Percentiles rank a stretch among this genome's conserved stretches.
Conservation (phyloP, 2,329 filamentous ascomycete species). For the Monosporascus sp. region DNA sequence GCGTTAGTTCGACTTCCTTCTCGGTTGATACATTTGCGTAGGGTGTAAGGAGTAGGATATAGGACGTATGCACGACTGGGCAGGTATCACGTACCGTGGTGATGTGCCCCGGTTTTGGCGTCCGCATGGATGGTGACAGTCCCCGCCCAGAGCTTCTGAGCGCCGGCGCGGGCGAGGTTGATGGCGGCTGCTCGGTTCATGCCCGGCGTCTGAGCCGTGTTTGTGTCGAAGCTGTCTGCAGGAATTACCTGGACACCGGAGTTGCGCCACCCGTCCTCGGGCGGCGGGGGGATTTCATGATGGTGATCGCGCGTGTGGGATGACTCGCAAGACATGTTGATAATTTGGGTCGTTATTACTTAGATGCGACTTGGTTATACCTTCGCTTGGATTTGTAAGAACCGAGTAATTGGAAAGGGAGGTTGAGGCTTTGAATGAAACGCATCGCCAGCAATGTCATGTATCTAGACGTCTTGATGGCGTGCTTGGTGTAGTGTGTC, state of each 20-base stretch:
- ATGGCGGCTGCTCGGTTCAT: constrained; percentile 39
- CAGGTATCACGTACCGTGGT: constrained; percentile 25
- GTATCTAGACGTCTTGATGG: not conserved
- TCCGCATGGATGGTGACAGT: constrained; percentile 37
- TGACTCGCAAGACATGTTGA: constrained; percentile 1
- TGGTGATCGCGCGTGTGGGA: not conserved
- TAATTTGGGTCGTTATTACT: not conserved
- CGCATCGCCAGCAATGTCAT: not conserved
- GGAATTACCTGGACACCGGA: constrained; percentile 36
- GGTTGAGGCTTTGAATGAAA: too few species aligned
- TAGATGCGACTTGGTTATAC: too few species aligned
- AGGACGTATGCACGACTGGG: not conserved
- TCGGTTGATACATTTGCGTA: not conserved
- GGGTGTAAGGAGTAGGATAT: too few species aligned
- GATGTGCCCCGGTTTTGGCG: constrained; percentile 39
- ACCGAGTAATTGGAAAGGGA: not conserved
- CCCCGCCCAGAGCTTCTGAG: constrained; percentile 39
- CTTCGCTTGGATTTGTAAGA: not conserved
- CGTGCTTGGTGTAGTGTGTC: not conserved
- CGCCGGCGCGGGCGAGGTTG: constrained; percentile 36
- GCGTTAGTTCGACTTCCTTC: not conserved
- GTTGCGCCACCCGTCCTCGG: constrained; percentile 26
- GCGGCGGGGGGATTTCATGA: constrained; percentile 2
- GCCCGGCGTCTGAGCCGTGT: constrained; percentile 36
- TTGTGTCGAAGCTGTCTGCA: constrained; percentile 31